Evolutionary conservation across 768 basidiomycete species (phyloP).

Genomic region (Harrya chromipes): DNA sequence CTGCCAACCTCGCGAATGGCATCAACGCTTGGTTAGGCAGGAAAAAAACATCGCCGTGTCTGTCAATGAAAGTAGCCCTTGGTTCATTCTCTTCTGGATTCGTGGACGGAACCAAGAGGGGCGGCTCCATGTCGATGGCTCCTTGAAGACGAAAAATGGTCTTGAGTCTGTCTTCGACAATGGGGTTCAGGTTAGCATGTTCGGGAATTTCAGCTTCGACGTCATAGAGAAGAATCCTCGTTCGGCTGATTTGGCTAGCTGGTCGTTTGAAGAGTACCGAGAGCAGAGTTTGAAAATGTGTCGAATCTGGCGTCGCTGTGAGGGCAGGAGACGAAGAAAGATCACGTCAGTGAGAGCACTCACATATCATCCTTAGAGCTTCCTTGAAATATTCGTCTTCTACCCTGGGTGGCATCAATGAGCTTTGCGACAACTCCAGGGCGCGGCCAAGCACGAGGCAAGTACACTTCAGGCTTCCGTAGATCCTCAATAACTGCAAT

Average conservation of each 20-base stretch:
- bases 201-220: conserved; percentile 64
- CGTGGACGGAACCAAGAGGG: conserved; percentile 73
- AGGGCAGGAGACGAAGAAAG: neutral
- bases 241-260: conserved; percentile 56
- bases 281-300: conserved; percentile 76
- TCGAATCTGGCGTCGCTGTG: conserved; percentile 74
- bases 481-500: conserved; percentile 79
- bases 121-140: conserved; percentile 83
- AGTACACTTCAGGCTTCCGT: conserved; percentile 66
- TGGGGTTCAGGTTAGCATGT: conserved; percentile 65
- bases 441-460: conserved; percentile 82
- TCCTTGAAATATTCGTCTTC: conserved; percentile 88
- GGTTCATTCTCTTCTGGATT: conserved; percentile 60
- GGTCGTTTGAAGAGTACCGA: conserved; percentile 75
- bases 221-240: conserved; percentile 74
- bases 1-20: conserved; percentile 83
- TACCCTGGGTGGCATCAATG: conserved; percentile 68
- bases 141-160: conserved; percentile 86
- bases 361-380: conserved; percentile 73
- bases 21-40: conserved; percentile 71
- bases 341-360: conserved; percentile 16
- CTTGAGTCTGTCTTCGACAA: conserved; percentile 73
- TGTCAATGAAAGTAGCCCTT: conserved; percentile 74
- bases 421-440: conserved; percentile 76
- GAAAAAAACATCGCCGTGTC: conserved; percentile 71